Conservation (phyloP, 306 rosid genomes). For the Astragalus membranaceus region DNA sequence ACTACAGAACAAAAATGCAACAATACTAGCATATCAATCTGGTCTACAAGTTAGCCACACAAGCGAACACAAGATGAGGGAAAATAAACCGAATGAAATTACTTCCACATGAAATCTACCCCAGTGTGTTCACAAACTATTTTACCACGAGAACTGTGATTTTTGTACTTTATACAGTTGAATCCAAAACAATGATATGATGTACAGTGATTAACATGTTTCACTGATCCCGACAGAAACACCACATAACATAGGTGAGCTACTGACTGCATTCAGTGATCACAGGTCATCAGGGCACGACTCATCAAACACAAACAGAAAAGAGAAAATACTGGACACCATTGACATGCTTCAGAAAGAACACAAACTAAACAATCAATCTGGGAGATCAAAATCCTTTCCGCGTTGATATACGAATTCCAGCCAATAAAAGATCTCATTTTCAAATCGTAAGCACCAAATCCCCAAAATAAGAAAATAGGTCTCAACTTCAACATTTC, state of each 20-base stretch:
- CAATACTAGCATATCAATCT: not conserved
- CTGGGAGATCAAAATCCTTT: not conserved
- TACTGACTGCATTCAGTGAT: not conserved
- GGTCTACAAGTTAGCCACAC: not conserved
- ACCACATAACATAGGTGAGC: not conserved
- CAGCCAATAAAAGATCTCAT: not conserved
- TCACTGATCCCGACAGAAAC: not conserved
- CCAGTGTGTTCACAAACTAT: not conserved
- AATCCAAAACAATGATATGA: not conserved
- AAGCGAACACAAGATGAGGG: not conserved
- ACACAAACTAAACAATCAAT: not conserved
- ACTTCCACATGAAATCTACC: not conserved
- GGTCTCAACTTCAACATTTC: not conserved
- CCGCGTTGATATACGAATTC: not conserved
- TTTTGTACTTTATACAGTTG: not conserved
- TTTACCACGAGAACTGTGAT: not conserved
- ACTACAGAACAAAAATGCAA: conserved; percentile 25
- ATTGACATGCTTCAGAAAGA: not conserved
- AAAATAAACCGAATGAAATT: not conserved
- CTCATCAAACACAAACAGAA: not conserved
- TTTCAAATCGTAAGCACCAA: not conserved
- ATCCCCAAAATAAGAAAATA: not conserved
- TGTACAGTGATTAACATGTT: not conserved
- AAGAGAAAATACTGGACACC: not conserved
- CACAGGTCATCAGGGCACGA: not conserved